phyloP scores from a whole-genome alignment of 192 early-diverging fungal species.

The Mortierella hygrophila region DNA sequence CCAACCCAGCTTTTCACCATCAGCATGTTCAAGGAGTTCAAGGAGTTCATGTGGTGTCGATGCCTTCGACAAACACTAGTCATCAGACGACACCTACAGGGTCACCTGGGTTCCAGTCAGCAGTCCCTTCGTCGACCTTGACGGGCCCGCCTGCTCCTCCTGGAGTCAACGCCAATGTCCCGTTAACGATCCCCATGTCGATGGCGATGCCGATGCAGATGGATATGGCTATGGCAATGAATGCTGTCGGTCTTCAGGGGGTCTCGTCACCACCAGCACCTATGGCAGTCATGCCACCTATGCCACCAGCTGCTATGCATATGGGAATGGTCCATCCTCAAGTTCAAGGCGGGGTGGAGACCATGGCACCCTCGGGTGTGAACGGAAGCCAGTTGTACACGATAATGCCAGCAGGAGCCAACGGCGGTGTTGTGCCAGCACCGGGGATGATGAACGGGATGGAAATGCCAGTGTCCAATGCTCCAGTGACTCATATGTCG shows the following conservation, averaged over 20 bases:
- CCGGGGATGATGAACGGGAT: conserved; percentile 10
- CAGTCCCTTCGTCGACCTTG: conserved; percentile 1
- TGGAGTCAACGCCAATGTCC: neutral
- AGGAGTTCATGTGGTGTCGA: neutral
- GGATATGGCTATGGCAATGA: conserved; percentile 13
- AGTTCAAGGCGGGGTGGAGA: neutral
- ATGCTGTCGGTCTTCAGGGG: conserved; percentile 6
- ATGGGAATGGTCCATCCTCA: conserved; percentile 15
- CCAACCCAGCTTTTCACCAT: conserved; percentile 15
- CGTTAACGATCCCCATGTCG: neutral
- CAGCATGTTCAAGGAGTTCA: conserved; percentile 5
- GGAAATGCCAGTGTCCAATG: neutral
- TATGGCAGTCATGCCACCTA: neutral
- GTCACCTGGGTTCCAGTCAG: conserved; percentile 17
- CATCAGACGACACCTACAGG: conserved; percentile 15
- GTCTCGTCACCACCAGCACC: conserved; percentile 16
- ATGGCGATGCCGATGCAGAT: conserved; percentile 12
- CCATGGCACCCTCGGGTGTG: neutral
- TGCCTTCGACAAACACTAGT: neutral
- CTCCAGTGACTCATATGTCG: neutral
- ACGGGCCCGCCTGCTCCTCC: neutral
- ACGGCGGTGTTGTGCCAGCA: neutral
- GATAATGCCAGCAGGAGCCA: conserved; percentile 1
- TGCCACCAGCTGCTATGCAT: neutral
- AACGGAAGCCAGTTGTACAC: conserved; percentile 8